Evolutionary conservation across 371 early-diverging fungal genomes (phyloP), one percentile per base, ranked within the genome.

Genomic region (Batrachochytrium dendrobatidis): DNA sequence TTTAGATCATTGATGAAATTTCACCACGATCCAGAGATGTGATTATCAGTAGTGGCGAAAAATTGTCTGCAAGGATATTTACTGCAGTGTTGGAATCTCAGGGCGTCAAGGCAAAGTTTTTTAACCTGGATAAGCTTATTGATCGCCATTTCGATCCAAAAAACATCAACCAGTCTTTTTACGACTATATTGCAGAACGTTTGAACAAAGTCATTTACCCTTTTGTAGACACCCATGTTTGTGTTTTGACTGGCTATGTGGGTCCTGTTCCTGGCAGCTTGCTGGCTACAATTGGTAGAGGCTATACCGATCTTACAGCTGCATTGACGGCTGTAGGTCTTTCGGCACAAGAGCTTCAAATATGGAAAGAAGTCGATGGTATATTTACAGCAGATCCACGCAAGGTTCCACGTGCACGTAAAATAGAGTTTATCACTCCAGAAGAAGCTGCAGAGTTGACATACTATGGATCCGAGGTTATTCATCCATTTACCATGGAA

Each of bases 291-390:
- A 86, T 98, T 57, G 99, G 99, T 1, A 92, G 98, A 55, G 99
- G 99, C 22, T 98, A 98, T 76, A 96, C 97, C 0, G 99, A 98
- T 71, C 79, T 97, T 53, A 90, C 94, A 20, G 95, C 98, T 18
- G 97, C 98, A 1, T 76, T 98, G 55, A 77, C 91, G 22, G 94
- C 98, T 0, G 97, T 93, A 1, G 97, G 90, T 0, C 66, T 92
- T 22, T 68, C 77, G 28, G 82, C 76, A 10, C 77, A 84, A 56
- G 98, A 98, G 67, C 77, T 97, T 53, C 96, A 97, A 68, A 89
- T 98, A 22, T 97, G 96, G 96, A 98, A 98, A 71, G 99, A 98
- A 62, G 99, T 98, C 2, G 98, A 97, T 63, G 99, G 98, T 53
- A 95, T 98, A 60, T 98, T 94, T 63, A 96, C 96, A 0, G 98